Evolutionary conservation across 371 early-diverging fungal genomes (phyloP).

Genomic region (Catenaria anguillulae): DNA sequence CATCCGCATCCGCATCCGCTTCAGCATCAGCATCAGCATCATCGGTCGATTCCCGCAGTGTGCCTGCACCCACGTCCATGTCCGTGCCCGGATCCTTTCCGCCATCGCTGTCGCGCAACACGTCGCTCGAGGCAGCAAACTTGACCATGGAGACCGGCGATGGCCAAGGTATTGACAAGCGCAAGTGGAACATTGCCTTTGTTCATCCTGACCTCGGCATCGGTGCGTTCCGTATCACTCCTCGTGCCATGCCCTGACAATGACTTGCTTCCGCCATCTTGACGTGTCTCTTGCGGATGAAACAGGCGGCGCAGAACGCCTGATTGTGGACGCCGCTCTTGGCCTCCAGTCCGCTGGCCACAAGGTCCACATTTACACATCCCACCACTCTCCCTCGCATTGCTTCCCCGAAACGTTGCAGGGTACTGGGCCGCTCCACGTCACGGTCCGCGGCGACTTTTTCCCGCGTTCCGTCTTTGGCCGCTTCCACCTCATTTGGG

Average conservation of each 20-base stretch:
- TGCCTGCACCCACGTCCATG: too few relatives aligned
- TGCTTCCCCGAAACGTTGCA: slow-evolving; percentile 86
- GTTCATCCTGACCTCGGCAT: slow-evolving; percentile 86
- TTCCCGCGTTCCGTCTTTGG: slow-evolving; percentile 54
- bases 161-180: too few relatives aligned
- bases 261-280: not conserved
- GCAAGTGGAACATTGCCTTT: too few relatives aligned
- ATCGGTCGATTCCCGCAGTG: too few relatives aligned
- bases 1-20: too few relatives aligned
- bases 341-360: slow-evolving; percentile 67
- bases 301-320: slow-evolving; percentile 82
- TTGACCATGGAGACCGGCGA: too few relatives aligned
- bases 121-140: too few relatives aligned
- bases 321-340: slow-evolving; percentile 86
- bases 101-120: too few relatives aligned
- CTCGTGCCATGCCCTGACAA: not conserved
- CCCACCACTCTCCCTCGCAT: slow-evolving; percentile 73
- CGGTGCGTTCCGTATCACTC: slow-evolving; percentile 23
- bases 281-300: not conserved
- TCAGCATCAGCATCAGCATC: too few relatives aligned
- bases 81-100: too few relatives aligned
- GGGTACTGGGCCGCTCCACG: slow-evolving; percentile 52
- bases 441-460: slow-evolving; percentile 55
- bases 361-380: slow-evolving; percentile 64
- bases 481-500: slow-evolving; percentile 59